phyloP scores from a whole-genome alignment of 2,329 filamentous ascomycete genomes.

The Diaporthe helianthi region DNA sequence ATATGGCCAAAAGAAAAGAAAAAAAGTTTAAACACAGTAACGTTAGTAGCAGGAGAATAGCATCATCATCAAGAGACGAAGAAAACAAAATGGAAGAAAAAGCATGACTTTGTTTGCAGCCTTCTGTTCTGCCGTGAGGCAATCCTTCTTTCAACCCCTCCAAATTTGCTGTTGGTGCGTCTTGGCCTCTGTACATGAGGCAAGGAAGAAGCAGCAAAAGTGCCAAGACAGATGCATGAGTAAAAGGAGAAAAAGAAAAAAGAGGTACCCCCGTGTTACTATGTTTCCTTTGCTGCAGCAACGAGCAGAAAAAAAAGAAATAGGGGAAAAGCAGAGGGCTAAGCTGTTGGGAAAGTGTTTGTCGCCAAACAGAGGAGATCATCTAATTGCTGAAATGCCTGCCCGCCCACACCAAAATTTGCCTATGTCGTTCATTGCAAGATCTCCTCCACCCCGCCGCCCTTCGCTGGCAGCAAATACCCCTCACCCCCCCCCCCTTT shows the following conservation, averaged over 20 bases:
- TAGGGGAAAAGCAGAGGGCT: slow-evolving; percentile 9
- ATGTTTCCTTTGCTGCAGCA: slow-evolving; percentile 58
- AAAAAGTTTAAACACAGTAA: background rate
- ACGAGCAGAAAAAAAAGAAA: background rate
- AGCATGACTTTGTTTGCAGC: slow-evolving; percentile 9
- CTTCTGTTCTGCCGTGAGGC: slow-evolving; percentile 46
- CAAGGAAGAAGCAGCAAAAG: slow-evolving; percentile 31
- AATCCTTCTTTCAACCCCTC: slow-evolving; percentile 40
- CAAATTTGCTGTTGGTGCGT: slow-evolving; percentile 13
- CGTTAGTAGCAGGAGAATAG: background rate
- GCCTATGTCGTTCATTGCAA: background rate
- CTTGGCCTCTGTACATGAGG: slow-evolving; percentile 31
- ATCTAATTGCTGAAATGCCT: slow-evolving; percentile 28
- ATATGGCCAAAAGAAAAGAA: background rate
- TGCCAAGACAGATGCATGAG: slow-evolving; percentile 16
- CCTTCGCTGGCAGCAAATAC: background rate
- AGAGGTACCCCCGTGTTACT: slow-evolving; percentile 57
- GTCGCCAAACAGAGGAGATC: slow-evolving; percentile 20
- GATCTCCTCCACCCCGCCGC: background rate
- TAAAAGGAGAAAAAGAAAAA: background rate
- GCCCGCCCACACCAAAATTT: background rate
- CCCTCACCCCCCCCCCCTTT: background rate
- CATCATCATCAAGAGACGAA: background rate
- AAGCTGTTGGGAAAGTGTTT: slow-evolving; percentile 13
- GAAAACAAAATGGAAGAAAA: background rate